Evolutionary conservation across 345 rosid species (phyloP).

Genomic region (Jatropha curcas): DNA sequence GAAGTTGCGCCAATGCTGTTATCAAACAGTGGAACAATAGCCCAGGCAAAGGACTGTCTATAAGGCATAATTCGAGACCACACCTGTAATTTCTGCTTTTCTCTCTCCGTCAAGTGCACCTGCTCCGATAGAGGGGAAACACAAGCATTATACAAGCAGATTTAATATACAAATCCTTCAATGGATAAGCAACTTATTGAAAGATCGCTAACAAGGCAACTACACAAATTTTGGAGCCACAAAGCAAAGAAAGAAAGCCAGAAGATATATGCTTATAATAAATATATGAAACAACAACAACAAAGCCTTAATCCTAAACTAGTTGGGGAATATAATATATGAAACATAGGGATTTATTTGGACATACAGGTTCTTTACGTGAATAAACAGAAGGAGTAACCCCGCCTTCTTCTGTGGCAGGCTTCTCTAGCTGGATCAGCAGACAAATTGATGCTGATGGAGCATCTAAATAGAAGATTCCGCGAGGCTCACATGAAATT

Average conservation of each 20-base stretch:
- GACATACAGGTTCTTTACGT: conserved; percentile 96
- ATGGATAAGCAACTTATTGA: background rate
- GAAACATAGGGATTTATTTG: background rate
- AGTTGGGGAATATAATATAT: background rate
- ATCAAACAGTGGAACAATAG: conserved; percentile 95
- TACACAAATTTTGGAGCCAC: background rate
- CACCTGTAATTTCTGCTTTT: conserved; percentile 94
- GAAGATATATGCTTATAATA: background rate
- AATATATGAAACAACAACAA: too few relatives aligned
- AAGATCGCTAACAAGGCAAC: conserved; percentile 14
- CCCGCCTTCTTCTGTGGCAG: conserved; percentile 93
- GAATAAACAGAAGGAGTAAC: conserved; percentile 92
- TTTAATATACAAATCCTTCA: background rate
- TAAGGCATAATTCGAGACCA: conserved; percentile 99
- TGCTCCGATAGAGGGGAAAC: conserved; percentile 39
- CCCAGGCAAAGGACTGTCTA: conserved; percentile 97
- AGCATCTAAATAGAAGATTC: conserved; percentile 88
- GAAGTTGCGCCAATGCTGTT: conserved; percentile 67
- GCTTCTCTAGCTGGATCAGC: conserved; percentile 88
- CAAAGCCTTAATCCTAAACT: too few relatives aligned
- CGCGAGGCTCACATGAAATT: conserved; percentile 61
- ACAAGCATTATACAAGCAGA: conserved; percentile 7
- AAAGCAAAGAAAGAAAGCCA: background rate
- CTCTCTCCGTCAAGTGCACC: conserved; percentile 92
- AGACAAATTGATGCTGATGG: conserved; percentile 88